Base-by-base conservation (phyloP, 2,329 filamentous ascomycete genomes). In the Pestalotiopsis sp. region DNA sequence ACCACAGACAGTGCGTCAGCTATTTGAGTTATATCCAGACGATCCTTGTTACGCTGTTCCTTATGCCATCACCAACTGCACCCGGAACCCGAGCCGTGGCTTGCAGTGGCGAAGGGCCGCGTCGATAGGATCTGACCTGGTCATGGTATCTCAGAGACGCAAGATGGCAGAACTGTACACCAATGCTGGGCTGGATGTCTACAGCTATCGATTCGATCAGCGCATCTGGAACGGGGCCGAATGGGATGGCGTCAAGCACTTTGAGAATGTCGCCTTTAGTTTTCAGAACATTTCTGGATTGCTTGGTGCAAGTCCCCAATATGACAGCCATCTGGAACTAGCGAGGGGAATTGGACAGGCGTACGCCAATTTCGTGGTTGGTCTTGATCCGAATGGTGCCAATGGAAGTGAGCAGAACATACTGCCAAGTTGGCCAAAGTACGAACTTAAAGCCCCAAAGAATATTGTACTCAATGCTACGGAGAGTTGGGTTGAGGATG, bases 141-240 rank as follows among this genome's bases (percentile, higher is more conserved):
- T 85, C 39, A 86, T 87, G 80, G 81, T 85, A 65, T 81, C 82
- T 1, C 81, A 82, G 13, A 77, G 84, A 1, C 79, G 84, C 36
- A 82, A 81, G 66, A 80, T 84, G 74, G 81, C 80, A 14, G 80
- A 85, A 70, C 72, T 82, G 2, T 85, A 79, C 68, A 72, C 82
- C 0, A 69, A 71, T 4, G 76, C 72, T 0, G 76, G 76, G 1
- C 70, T 77, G 20, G 68, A 77, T 3, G 82, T 85, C 0, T 86
- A 81, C 70, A 84, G 81, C 69, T 87, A 86, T 75, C 82, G 84
- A 2, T 86, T 86, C 67, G 84, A 86, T 71, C 83, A 84, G 67
- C 76, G 78, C n/a, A 75, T 79, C 25, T 85, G 82, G 77, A 80
- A 82, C 69, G 78, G 80, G 6, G 71, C 73, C 2, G 77, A 78